Evolutionary conservation across 2,329 filamentous ascomycete species (phyloP), one percentile per base, ranked within the genome.

Genomic region (Zasmidium citrigriseum): DNA sequence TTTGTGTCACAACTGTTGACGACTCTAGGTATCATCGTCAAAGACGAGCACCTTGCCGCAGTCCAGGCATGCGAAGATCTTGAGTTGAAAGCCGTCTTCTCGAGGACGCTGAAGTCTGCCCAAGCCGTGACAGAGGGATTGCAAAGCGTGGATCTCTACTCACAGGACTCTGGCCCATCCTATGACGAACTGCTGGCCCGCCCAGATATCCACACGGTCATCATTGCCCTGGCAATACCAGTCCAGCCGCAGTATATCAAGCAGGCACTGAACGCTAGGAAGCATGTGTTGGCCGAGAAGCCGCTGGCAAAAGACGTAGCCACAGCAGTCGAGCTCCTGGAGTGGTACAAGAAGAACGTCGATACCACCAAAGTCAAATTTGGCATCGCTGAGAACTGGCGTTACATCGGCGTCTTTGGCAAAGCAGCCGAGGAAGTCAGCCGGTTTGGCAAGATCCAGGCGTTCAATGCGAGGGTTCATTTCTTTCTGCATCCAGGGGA

Each of bases 311-410:
- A 83, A 63, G 84, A 88, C 63, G 73, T 87, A 9, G 75, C 77
- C 1, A 75, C 76, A 0, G 82, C 82, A 0, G 70, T 74, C 23
- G 73, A 78, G n/a, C 74, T 86, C 24, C 71, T 84, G 22, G 59
- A 75, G 5, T 83, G 77, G 72, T 82, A 80, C 59, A 63, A 75
- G 12, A 63, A 71, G 18, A 77, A 77, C 34, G 75, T 78, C 57
- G 67, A 73, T 47, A 68, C 69, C 5, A 70, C 63, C 52, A 75
- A 74, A 52, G 65, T 73, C 21, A 59, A 52, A 12, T 85, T 86
- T 75, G 78, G 79, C 14, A 81, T 93, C 2, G 89, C 88, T 0
- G 90, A 93, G 73, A 91, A 93, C 74, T 89, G 85, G 70, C 82
- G 89, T 52, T 91, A 86, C 75, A 72, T 83, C 55, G 77, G 82